phyloP scores from a whole-genome alignment of 768 basidiomycete genomes.

The Gautieria morchelliformis region DNA sequence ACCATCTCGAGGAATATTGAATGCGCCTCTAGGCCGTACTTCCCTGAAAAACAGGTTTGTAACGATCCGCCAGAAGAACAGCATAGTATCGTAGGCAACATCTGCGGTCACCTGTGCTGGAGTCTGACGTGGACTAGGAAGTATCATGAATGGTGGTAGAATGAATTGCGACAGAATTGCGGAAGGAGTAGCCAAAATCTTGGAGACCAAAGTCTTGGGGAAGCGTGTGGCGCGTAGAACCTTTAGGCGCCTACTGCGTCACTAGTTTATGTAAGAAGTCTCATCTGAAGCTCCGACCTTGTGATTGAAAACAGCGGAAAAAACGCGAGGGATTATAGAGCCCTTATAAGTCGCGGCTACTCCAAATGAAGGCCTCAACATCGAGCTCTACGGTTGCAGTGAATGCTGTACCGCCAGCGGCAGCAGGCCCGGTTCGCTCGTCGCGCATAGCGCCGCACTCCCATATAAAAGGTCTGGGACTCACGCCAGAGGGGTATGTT shows the following conservation, averaged over 20 bases:
- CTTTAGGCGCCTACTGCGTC: too few species aligned
- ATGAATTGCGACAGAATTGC: not conserved
- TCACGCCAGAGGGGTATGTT: constrained; percentile 77
- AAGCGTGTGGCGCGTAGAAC: too few species aligned
- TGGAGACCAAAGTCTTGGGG: too few species aligned
- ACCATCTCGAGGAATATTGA: constrained; percentile 85
- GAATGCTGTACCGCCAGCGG: constrained; percentile 63
- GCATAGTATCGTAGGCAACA: constrained; percentile 57
- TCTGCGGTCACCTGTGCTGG: constrained; percentile 11
- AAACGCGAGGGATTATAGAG: too few species aligned
- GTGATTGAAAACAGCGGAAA: too few species aligned
- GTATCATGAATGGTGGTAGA: not conserved
- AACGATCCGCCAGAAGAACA: constrained; percentile 77
- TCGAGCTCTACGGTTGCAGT: constrained; percentile 32
- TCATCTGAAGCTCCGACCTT: too few species aligned
- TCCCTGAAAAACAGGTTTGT: constrained; percentile 96
- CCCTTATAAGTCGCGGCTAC: not conserved
- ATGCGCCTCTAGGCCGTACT: constrained; percentile 86
- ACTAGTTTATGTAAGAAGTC: too few species aligned
- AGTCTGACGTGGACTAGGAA: not conserved
- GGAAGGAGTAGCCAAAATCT: not conserved
- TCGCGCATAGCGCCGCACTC: constrained; percentile 87
- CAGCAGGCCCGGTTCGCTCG: constrained; percentile 50
- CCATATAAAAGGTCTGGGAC: constrained; percentile 92
- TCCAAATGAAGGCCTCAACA: constrained; percentile 13